A percentile compares a stretch with the other conserved stretches of the same genome.
phyloP scores from a whole-genome alignment of 2,329 filamentous ascomycete genomes.

The Pseudogymnoascus sp. region DNA sequence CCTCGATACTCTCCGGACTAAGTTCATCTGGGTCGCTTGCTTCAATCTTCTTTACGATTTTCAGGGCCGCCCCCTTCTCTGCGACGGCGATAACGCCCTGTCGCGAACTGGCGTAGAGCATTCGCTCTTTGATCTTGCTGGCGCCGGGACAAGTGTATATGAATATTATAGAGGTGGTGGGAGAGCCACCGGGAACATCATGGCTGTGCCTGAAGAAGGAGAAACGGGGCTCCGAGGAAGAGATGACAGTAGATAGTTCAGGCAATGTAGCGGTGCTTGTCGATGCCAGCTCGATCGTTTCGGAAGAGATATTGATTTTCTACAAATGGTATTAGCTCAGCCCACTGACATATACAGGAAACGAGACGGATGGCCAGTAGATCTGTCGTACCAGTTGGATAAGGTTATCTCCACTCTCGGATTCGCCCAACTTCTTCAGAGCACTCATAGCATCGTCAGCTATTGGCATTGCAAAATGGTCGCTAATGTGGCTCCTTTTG shows the following conservation, averaged over 20 bases:
- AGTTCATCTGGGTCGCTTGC: constrained; percentile 63
- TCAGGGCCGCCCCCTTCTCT: constrained; percentile 56
- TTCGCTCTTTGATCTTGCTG: constrained; percentile 71
- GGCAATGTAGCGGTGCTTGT: constrained; percentile 46
- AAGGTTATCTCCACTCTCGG: constrained; percentile 41
- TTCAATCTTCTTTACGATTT: constrained; percentile 63
- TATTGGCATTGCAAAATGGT: constrained; percentile 50
- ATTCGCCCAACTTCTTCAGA: constrained; percentile 50
- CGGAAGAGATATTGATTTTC: constrained; percentile 66
- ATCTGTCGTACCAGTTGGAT: constrained; percentile 56
- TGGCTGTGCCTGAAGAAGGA: constrained; percentile 67
- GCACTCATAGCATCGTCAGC: constrained; percentile 58
- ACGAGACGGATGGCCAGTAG: not conserved
- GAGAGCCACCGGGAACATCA: constrained; percentile 41
- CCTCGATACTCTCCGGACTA: constrained; percentile 55
- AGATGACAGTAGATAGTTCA: constrained; percentile 54
- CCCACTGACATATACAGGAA: not conserved
- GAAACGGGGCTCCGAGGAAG: constrained; percentile 63
- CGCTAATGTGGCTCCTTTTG: constrained; percentile 46
- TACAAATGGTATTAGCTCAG: constrained; percentile 26
- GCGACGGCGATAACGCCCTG: constrained; percentile 60
- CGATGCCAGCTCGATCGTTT: constrained; percentile 60
- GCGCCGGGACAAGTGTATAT: constrained; percentile 73
- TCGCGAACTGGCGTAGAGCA: constrained; percentile 73
- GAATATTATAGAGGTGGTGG: constrained; percentile 60